Evolutionary conservation across 768 basidiomycete species (phyloP).

Genomic region (Coprinellus micaceus): DNA sequence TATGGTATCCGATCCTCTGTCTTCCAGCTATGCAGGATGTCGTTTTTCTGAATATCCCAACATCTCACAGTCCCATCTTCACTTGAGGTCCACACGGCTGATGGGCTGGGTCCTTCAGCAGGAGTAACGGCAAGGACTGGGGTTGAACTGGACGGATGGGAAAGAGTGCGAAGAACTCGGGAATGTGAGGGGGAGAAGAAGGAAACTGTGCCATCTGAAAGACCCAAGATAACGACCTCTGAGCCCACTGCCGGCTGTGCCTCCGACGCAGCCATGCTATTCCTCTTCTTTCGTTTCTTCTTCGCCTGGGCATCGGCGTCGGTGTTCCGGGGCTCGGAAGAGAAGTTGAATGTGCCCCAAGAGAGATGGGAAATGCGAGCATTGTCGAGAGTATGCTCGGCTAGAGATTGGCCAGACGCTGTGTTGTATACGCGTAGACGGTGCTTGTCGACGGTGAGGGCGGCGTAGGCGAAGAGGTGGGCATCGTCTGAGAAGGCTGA

Average conservation of each 20-base stretch:
- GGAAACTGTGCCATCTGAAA: constrained; percentile 55
- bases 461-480: constrained; percentile 55
- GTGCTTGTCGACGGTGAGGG: constrained; percentile 69
- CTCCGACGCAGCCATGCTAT: constrained; percentile 24
- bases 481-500: constrained; percentile 60
- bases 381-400: constrained; percentile 55
- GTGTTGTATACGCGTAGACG: constrained; percentile 64
- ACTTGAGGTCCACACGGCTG: constrained; percentile 53
- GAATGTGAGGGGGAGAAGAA: constrained; percentile 63
- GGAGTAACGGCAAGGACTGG: constrained; percentile 47
- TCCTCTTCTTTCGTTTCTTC: constrained; percentile 53
- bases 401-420: constrained; percentile 47
- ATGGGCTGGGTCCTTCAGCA: constrained; percentile 26
- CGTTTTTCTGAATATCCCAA: constrained; percentile 54
- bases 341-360: constrained; percentile 44
- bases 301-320: constrained; percentile 39
- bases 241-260: constrained; percentile 23
- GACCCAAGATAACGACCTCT: constrained; percentile 52
- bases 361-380: constrained; percentile 51
- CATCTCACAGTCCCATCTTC: constrained; percentile 53
- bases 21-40: constrained; percentile 49
- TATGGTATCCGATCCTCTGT: constrained; percentile 57
- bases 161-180: constrained; percentile 50
- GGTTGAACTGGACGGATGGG: constrained; percentile 51
- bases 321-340: constrained; percentile 12